Percentiles rank a stretch among this genome's conserved stretches.
Conservation (phyloP, 2,329 filamentous ascomycete genomes). For the Ophiocordyceps unilateralis region DNA sequence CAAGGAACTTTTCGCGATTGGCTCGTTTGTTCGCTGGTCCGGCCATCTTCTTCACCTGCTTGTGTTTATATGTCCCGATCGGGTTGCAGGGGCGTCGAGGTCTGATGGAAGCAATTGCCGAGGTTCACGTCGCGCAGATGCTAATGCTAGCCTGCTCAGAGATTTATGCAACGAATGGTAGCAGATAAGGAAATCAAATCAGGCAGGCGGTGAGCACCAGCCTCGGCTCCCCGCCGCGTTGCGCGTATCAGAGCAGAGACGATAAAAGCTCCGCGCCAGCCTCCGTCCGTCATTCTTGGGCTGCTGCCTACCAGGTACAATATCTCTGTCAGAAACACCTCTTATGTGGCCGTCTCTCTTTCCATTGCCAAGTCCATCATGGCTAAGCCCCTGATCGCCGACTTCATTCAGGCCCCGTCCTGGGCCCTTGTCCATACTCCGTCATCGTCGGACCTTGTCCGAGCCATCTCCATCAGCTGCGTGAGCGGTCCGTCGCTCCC, state of each 20-base stretch:
- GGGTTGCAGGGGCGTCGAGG: too few relatives aligned
- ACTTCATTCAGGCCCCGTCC: constrained; percentile 7
- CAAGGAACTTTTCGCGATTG: constrained; percentile 50
- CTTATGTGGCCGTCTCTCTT: neutral
- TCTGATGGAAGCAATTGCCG: too few relatives aligned
- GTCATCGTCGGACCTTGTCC: constrained; percentile 15
- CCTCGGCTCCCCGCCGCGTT: neutral
- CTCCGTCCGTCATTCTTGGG: neutral
- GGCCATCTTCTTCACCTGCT: constrained; percentile 7
- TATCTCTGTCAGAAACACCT: neutral
- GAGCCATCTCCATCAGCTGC: constrained; percentile 20
- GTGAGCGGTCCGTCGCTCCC: constrained; percentile 11
- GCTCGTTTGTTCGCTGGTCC: constrained; percentile 34
- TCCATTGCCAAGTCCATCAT: neutral
- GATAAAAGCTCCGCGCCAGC: neutral
- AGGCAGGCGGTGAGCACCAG: constrained; percentile 1
- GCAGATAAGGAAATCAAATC: neutral
- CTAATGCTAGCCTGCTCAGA: too few relatives aligned
- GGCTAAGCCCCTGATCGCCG: constrained; percentile 9
- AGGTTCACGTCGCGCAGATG: too few relatives aligned
- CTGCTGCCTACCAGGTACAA: neutral
- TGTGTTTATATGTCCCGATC: too few relatives aligned
- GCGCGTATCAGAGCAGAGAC: too few relatives aligned
- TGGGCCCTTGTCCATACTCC: constrained; percentile 10
- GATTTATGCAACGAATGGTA: too few relatives aligned